Conservation (phyloP, 2,329 filamentous ascomycete genomes). For the Zalaria sp. region DNA sequence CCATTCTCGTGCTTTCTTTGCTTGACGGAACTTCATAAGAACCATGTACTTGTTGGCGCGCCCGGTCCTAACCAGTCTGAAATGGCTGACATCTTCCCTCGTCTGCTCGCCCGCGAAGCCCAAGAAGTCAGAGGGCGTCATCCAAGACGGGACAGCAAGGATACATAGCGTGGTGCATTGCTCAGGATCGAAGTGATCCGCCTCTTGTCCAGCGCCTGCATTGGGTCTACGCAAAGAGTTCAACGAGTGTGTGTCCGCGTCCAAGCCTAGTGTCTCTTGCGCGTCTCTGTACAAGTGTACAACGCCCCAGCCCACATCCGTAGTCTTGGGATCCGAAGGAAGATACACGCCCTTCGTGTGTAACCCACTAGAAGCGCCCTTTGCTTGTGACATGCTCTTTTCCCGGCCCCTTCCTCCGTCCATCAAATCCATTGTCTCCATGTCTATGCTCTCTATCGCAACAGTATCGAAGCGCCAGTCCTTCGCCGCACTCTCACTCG, state of each 20-base stretch:
- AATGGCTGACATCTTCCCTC: slow-evolving; percentile 76
- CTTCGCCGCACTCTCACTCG: slow-evolving; percentile 34
- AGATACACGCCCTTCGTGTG: slow-evolving; percentile 73
- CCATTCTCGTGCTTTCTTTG: slow-evolving; percentile 63
- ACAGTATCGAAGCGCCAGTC: slow-evolving; percentile 80
- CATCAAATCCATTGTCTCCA: slow-evolving; percentile 28
- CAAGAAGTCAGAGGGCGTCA: slow-evolving; percentile 79
- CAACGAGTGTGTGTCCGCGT: slow-evolving; percentile 17
- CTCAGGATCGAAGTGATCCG: slow-evolving; percentile 30
- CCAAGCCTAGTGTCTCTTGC: slow-evolving; percentile 53
- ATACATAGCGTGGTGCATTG: slow-evolving; percentile 85
- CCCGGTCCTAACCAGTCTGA: slow-evolving; percentile 83
- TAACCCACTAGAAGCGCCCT: slow-evolving; percentile 47
- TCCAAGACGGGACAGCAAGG: slow-evolving; percentile 84
- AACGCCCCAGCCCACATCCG: slow-evolving; percentile 78
- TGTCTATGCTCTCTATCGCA: slow-evolving; percentile 67
- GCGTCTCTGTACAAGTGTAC: slow-evolving; percentile 87
- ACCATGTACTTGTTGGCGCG: slow-evolving; percentile 87
- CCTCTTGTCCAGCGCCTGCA: slow-evolving; percentile 5
- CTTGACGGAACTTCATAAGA: slow-evolving; percentile 79
- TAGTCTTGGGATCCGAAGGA: slow-evolving; percentile 54
- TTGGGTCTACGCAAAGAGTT: background rate
- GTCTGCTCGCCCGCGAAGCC: slow-evolving; percentile 85
- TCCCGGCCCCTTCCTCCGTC: slow-evolving; percentile 12
- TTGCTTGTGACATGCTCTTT: slow-evolving; percentile 23